Base-by-base conservation (phyloP, 2,329 filamentous ascomycete genomes). In the Coniosporium tulheliwenetii region DNA sequence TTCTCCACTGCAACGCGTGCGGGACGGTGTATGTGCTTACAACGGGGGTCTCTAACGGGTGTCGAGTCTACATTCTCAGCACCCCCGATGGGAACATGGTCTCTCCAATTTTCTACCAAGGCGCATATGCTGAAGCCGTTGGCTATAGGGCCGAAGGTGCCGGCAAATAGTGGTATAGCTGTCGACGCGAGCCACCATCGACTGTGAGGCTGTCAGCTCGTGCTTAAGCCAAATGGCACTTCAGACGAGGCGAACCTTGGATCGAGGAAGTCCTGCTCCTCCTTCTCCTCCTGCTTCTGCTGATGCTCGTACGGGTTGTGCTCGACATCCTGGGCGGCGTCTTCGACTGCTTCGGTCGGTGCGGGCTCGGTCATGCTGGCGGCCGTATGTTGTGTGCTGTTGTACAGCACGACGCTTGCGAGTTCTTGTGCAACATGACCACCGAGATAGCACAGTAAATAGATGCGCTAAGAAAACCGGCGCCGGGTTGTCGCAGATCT, bases 101-200 rank as follows among this genome's bases (percentile, higher is more conserved):
- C 64, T 47, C 72, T 62, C 74, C 74, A 77, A 42, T 66, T 62
- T 46, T 71, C 63, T 1, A 70, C 66, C 5, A 78, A 58, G 9
- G 73, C 72, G 42, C 58, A 62, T n/a, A 63, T 55, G 36, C 50
- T 60, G 50, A 62, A 60, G 30, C 54, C 54, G 40, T 47, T 58
- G 29, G 60, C 58, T 16, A 62, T 50, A 12, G 60, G 60, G 1
- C 59, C 60, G 36, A 62, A 60, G 1, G 58, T 61, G 47, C 62
- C 62, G 3, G 73, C 73, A 31, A 75, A 58, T 2, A 77, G 58
- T 10, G 74, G 74, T 48, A 69, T 70, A 30, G 66, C 70, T 8
- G 73, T 77, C 14, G 68, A 73, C 2, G 72, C 71, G 50, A 77
- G 71, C 73, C 73, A 78, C 71, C 72, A 77, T 41, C 65, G 63